Evolutionary conservation across 2,329 filamentous ascomycete species (phyloP), one percentile per base, ranked within the genome.

Genomic region (Pseudogymnoascus sp.): DNA sequence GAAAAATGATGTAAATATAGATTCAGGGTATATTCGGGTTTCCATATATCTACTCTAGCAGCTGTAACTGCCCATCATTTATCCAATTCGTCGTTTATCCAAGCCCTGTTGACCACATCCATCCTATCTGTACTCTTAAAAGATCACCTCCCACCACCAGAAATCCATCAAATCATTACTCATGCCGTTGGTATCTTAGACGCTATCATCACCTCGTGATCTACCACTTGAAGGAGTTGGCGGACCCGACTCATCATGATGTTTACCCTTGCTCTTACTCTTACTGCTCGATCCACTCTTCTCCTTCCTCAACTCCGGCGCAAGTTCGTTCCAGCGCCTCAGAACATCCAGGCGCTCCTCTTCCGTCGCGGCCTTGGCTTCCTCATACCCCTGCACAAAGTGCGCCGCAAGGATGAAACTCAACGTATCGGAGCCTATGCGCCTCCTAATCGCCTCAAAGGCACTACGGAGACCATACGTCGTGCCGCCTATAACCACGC

Each of bases 381-480:
- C 67, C 37, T 72, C 70, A 40, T 69, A 71, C 3, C 70, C 70
- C 40, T 69, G 62, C 37, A 67, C 63, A 64, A 70, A 71, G 42
- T 69, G 65, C 5, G 67, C 66, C 10, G 71, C 70, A 15, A 72
- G 67, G 38, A 72, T 72, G 61, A 69, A 72, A 62, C 68, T 71
- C 33, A 72, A 21, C 1, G 68, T 71, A 42, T 66, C 69, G 17
- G 63, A 60, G 26, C 67, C 68, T 61, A 71, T 59, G 2, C 53
- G 60, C 62, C 69, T 68, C 53, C 64, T 68, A 42, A 72, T 67
- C 7, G 63, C 42, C 10, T 72, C 64, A 63, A 70, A 71, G 3
- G 70, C 35, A 3, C 64, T 67, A n/a, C 69, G 66, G 4, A 71
- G 19, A 6, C 69, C 68, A 59, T 67, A 71, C 9, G 53, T 29